These are phyloP conservation scores for Colletotrichum sp. DNA, from an alignment of 2,329 filamentous ascomycete genomes.

Conservation along the genomic window DNA sequence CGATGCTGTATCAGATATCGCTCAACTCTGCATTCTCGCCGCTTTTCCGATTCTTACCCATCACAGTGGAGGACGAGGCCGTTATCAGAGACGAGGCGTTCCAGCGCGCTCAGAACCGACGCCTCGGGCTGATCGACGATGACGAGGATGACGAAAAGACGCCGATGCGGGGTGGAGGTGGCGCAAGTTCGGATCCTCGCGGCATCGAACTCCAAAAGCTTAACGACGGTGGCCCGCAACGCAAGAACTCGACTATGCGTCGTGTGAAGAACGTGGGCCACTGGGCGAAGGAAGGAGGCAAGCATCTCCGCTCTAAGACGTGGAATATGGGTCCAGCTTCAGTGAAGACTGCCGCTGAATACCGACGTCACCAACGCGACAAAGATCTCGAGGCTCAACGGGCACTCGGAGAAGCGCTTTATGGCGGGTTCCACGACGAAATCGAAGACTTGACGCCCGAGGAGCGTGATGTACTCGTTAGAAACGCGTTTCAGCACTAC, in stretches of 20 bases:
- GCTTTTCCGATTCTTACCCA: slow-evolving; percentile 86
- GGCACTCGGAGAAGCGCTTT: slow-evolving; percentile 80
- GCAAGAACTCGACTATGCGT: slow-evolving; percentile 45
- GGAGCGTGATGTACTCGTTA: slow-evolving; percentile 84
- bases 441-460: slow-evolving; percentile 92
- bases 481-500: slow-evolving; percentile 88
- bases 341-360: slow-evolving; percentile 49
- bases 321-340: slow-evolving; percentile 38
- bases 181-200: slow-evolving; percentile 24
- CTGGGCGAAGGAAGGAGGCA: slow-evolving; percentile 54
- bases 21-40: slow-evolving; percentile 86
- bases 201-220: slow-evolving; percentile 41
- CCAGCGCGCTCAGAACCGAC: slow-evolving; percentile 74
- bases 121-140: slow-evolving; percentile 65
- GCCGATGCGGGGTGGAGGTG: slow-evolving; percentile 41
- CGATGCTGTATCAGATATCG: slow-evolving; percentile 77
- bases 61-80: slow-evolving; percentile 95
- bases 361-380: slow-evolving; percentile 52
- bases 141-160: slow-evolving; percentile 52
- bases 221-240: slow-evolving; percentile 27
- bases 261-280: slow-evolving; percentile 52
- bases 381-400: slow-evolving; percentile 76
- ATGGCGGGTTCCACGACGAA: slow-evolving; percentile 87
- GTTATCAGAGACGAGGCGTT: slow-evolving; percentile 91
- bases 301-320: slow-evolving; percentile 52